Evolutionary conservation across 2,329 filamentous ascomycete genomes (phyloP), one percentile per base, ranked within the genome.

Genomic region (Hypoxylon sp.): DNA sequence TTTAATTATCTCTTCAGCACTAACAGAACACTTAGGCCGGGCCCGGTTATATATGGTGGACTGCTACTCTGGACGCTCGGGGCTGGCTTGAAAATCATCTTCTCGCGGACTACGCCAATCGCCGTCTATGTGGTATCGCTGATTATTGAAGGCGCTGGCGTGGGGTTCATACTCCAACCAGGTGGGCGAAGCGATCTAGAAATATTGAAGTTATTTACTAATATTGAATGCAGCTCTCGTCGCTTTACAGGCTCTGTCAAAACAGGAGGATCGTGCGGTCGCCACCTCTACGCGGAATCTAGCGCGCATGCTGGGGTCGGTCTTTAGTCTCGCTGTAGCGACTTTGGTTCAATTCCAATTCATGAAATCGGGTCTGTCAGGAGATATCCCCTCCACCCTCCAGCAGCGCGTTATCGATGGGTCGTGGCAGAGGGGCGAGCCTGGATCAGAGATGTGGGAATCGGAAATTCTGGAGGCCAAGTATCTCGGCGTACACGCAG

Each of bases 91-190:
- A 70, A 70, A 29, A 33, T 67, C 0, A 26, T 70, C 10, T 71
- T 70, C 48, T 63, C 63, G 0, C 60, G 57, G 9, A 58, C 41
- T 11, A 71, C 67, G 0, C 49, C 64, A 0, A 10, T 62, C 8
- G 47, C 35, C 24, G 55, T 67, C 11, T 68, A 66, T 27, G 56
- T 68, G 2, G 38, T 64, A 15, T 58, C 62, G 1, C 35, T 70
- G 9, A 38, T 61, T 17, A 69, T 72, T 15, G 68, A 72, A 56
- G 70, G 69, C 1, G 38, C 54, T 3, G 70, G 70, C 3, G 60
- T 71, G n/a, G 68, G 69, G 7, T 68, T 63, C 17, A 60, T 68
- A n/a, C 62, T 66, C 27, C 69, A 72, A 23, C 69, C 66, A 42
- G 61, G 66, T 66, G 38, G 57, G 51, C 4, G 7, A 4, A 4